A percentile compares a stretch with the other conserved stretches of the same genome.
These are phyloP conservation scores for Sugiyamaella valdiviana DNA, from an alignment of 805 yeast genomes.

Conservation along the genomic window DNA sequence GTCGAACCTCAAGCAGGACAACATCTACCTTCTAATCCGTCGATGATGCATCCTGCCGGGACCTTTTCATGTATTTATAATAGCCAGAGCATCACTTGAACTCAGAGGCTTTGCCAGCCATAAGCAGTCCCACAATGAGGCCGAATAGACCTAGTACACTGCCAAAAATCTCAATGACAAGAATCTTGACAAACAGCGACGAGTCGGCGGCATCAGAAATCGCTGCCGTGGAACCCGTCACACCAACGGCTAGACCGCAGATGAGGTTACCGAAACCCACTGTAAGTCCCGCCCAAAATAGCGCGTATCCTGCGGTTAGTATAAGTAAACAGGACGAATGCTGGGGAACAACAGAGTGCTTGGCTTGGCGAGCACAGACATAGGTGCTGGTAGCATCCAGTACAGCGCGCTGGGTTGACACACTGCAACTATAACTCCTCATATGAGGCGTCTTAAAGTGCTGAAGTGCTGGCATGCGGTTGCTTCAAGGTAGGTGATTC, in stretches of 20 bases:
- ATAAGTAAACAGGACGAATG: too few species aligned
- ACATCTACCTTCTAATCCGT: slow-evolving; percentile 84
- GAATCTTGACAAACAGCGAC: slow-evolving; percentile 86
- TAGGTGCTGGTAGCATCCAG: too few species aligned
- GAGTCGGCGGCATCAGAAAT: slow-evolving; percentile 97
- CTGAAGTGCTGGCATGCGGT: too few species aligned
- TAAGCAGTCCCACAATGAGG: slow-evolving; percentile 92
- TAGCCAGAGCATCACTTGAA: slow-evolving; percentile 42
- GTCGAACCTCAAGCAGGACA: slow-evolving; percentile 86
- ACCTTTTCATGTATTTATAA: background rate
- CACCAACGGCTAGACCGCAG: slow-evolving; percentile 95
- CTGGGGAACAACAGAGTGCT: too few species aligned
- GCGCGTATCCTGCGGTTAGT: slow-evolving; percentile 51
- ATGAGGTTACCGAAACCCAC: slow-evolving; percentile 90
- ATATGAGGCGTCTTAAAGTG: too few species aligned
- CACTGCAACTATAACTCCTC: too few species aligned
- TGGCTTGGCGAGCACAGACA: too few species aligned
- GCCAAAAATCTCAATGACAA: slow-evolving; percentile 96
- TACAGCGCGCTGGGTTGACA: too few species aligned
- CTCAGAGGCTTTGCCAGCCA: slow-evolving; percentile 94
- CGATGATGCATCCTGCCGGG: slow-evolving; percentile 39
- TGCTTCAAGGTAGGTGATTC: too few species aligned
- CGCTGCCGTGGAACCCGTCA: slow-evolving; percentile 98
- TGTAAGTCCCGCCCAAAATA: slow-evolving; percentile 97
- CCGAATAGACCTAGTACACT: slow-evolving; percentile 94